phyloP scores from a whole-genome alignment of 1,139 yeast species.

The Blastobotrys illinoisensis region DNA sequence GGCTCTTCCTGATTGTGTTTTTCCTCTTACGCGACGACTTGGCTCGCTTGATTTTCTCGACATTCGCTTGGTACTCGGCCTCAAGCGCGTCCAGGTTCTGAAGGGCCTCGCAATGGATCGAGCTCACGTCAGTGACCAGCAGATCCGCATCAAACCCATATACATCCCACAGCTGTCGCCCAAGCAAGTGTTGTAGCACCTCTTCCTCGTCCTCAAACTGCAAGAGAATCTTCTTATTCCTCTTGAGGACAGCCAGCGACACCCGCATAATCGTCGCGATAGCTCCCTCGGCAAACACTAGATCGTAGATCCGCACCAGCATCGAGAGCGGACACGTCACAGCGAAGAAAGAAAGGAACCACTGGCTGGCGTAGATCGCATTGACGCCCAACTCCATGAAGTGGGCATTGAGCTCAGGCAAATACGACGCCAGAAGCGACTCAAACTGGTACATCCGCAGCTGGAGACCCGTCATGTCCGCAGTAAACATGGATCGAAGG shows the following conservation, averaged over 20 bases:
- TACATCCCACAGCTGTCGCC: constrained; percentile 46
- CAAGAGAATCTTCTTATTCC: constrained; percentile 49
- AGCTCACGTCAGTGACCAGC: constrained; percentile 44
- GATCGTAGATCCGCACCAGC: constrained; percentile 50
- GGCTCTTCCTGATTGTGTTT: background rate
- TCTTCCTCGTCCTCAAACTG: constrained; percentile 55
- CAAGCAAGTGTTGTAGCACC: constrained; percentile 54
- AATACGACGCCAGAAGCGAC: constrained; percentile 38
- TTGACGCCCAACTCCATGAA: constrained; percentile 35
- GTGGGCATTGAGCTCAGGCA: constrained; percentile 44
- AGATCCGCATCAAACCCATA: constrained; percentile 44
- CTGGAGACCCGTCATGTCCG: constrained; percentile 53
- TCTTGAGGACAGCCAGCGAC: constrained; percentile 49
- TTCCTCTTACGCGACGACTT: background rate
- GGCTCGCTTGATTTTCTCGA: background rate
- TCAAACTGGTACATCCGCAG: constrained; percentile 53
- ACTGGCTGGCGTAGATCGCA: constrained; percentile 42
- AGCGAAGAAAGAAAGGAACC: constrained; percentile 64
- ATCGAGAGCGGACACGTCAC: constrained; percentile 53
- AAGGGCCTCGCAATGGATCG: constrained; percentile 23
- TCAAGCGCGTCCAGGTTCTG: constrained; percentile 25
- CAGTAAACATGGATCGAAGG: constrained; percentile 52
- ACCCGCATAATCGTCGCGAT: constrained; percentile 57
- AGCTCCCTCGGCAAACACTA: constrained; percentile 59
- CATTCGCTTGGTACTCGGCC: constrained; percentile 17